These are phyloP conservation scores for Citrus hindsii DNA, from an alignment of 345 rosid genomes.

Conservation along the genomic window DNA sequence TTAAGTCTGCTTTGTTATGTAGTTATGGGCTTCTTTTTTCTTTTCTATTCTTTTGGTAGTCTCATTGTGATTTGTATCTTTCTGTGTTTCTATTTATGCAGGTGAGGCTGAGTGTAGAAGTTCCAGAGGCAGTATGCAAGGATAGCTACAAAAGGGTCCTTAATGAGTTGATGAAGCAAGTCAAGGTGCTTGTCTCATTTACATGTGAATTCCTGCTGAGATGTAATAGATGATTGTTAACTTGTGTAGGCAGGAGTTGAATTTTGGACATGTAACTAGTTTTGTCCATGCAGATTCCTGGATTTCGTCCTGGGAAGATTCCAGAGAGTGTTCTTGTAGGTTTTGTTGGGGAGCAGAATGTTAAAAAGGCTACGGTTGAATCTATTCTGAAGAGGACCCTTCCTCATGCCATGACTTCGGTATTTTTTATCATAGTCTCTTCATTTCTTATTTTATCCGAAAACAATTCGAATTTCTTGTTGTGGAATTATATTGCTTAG, in stretches of 20 bases:
- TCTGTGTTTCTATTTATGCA: slow-evolving; percentile 13
- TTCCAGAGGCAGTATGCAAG: slow-evolving; percentile 64
- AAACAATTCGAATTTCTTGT: neutral
- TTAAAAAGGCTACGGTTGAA: slow-evolving; percentile 77
- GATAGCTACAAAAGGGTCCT: slow-evolving; percentile 77
- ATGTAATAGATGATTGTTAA: neutral
- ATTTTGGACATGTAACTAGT: neutral
- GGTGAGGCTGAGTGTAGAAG: slow-evolving; percentile 75
- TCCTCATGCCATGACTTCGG: slow-evolving; percentile 90
- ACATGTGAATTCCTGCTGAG: neutral
- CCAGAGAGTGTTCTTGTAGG: slow-evolving; percentile 74
- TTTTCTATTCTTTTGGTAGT: no score
- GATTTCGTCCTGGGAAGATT: slow-evolving; percentile 81
- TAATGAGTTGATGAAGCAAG: slow-evolving; percentile 61
- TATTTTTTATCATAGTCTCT: slow-evolving; percentile 23
- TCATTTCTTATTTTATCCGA: neutral
- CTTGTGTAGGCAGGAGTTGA: neutral
- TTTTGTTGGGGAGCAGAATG: slow-evolving; percentile 65
- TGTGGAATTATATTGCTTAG: slow-evolving; percentile 28
- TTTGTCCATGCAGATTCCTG: slow-evolving; percentile 53
- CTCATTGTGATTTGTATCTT: neutral
- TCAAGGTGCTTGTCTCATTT: slow-evolving; percentile 45
- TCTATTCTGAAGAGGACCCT: slow-evolving; percentile 91
- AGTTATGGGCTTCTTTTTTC: no score
- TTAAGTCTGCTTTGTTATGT: neutral